phyloP scores from a whole-genome alignment of 2,329 filamentous ascomycete genomes.

The Penicillium sp. region DNA sequence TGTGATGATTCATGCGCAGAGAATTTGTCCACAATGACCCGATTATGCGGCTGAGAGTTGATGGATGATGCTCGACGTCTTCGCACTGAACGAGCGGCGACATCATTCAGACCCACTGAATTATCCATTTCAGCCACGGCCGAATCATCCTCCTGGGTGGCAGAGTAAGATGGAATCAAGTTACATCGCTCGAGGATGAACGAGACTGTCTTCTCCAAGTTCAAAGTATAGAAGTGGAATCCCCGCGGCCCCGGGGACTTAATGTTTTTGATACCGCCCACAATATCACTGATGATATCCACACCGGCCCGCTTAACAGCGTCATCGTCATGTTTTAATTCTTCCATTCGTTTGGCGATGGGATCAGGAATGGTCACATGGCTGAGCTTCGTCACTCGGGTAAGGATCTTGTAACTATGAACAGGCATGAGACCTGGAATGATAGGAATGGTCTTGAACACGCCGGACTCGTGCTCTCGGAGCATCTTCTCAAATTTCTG shows the following conservation, averaged over 20 bases:
- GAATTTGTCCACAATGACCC: constrained; percentile 68
- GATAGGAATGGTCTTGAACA: constrained; percentile 80
- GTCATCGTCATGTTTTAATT: constrained; percentile 44
- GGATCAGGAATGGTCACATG: constrained; percentile 72
- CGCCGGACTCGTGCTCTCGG: constrained; percentile 72
- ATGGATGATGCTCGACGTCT: constrained; percentile 66
- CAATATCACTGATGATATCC: constrained; percentile 71
- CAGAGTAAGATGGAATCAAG: constrained; percentile 63
- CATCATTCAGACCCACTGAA: constrained; percentile 21
- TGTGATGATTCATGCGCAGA: constrained; percentile 32
- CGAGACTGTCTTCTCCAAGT: constrained; percentile 90
- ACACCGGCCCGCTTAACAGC: constrained; percentile 46
- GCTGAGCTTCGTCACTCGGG: constrained; percentile 87
- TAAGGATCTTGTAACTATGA: constrained; percentile 93
- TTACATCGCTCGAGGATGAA: constrained; percentile 81
- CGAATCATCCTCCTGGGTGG: constrained; percentile 38
- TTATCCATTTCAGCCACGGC: constrained; percentile 40
- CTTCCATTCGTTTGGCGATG: constrained; percentile 58
- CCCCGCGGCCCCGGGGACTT: constrained; percentile 60
- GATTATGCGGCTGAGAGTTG: constrained; percentile 79
- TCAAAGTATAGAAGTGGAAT: constrained; percentile 96
- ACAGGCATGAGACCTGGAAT: constrained; percentile 96
- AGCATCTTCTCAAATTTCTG: constrained; percentile 70
- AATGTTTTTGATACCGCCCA: constrained; percentile 67
- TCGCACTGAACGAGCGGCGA: constrained; percentile 30